Base-by-base conservation (phyloP, 768 basidiomycete genomes). In the Naganishia friedmannii region DNA sequence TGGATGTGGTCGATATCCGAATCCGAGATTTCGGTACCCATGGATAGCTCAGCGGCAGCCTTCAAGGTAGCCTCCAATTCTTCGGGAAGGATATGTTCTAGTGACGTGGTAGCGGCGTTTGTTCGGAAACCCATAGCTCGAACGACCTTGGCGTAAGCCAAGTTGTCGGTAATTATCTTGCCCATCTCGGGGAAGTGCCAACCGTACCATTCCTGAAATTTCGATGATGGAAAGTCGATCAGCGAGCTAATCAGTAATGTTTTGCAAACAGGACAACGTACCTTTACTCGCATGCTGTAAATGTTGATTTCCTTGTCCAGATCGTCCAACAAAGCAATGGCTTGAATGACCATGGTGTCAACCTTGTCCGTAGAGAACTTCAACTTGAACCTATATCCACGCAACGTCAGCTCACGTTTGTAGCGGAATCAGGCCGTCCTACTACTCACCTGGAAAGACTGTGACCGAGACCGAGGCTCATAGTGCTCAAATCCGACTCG, bases 141-240 rank as follows among this genome's bases (percentile, higher is more conserved):
- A 76, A 99, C 88, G 69, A 90, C 89, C 83, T 93, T 96, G 71
- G 96, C 94, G 80, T 98, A 98, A 23, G 95, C 94, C 70, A 94
- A 83, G 83, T 96, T 99, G 85, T 99, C 96, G 70, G 89, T 87
- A 74, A 99, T 90, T 80, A 99, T 98, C 84, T 97, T 98, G 70
- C 89, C 90, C 90, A 99, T 91, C 83, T 99, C 96, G 5, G 96
- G 96, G 86, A 99, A 99, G 84, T 99, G 96, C 96, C 96, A 99
- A 45, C 96, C 96, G 77, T 99, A 99, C 96, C 96, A 99, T 87
- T 99, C 96, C 95, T 96, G 31, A 7, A 32, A 48, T 21, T 31
- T 1, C 17, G 2, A 26, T 42, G 15, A n/a, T n/a, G n/a, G n/a
- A 42, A 8, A 37, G 17, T 29, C 46, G 68, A 51, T 53, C 32